Conservation (phyloP, 78 protist species). For the Tieghemostelium lacteum region DNA sequence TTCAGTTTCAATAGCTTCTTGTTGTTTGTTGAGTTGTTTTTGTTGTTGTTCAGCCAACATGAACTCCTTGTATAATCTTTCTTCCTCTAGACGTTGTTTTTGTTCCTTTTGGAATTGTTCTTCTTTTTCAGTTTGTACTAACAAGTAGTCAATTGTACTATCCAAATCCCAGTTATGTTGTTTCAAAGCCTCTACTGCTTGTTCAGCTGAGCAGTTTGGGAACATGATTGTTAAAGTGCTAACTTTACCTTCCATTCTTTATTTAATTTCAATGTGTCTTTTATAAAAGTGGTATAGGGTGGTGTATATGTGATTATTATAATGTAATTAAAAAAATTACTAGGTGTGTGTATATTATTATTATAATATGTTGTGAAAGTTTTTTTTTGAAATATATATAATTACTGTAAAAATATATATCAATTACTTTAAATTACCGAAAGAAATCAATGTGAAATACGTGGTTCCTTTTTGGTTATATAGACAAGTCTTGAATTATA, state of each 20-base stretch:
- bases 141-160: constrained; percentile 46
- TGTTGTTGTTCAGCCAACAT: constrained; percentile 18
- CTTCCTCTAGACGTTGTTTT: constrained; percentile 22
- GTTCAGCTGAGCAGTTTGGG: constrained; percentile 49
- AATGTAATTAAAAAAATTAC: too few relatives aligned
- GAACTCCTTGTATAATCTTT: background rate
- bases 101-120: constrained; percentile 2
- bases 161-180: constrained; percentile 40
- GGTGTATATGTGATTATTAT: too few relatives aligned
- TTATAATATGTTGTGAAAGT: too few relatives aligned
- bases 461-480: too few relatives aligned
- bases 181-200: constrained; percentile 26
- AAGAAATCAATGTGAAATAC: too few relatives aligned
- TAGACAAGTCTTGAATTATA: too few relatives aligned
- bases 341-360: too few relatives aligned
- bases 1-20: constrained; percentile 6
- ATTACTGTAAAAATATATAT: too few relatives aligned
- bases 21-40: constrained; percentile 2
- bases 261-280: too few relatives aligned
- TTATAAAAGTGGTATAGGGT: too few relatives aligned
- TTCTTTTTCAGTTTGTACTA: constrained; percentile 22
- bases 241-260: constrained; percentile 52
- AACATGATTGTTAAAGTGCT: constrained; percentile 56
- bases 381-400: too few relatives aligned
- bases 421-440: too few relatives aligned